phyloP scores from a whole-genome alignment of 2,329 filamentous ascomycete species.

The Sclerotinia glacialis region DNA sequence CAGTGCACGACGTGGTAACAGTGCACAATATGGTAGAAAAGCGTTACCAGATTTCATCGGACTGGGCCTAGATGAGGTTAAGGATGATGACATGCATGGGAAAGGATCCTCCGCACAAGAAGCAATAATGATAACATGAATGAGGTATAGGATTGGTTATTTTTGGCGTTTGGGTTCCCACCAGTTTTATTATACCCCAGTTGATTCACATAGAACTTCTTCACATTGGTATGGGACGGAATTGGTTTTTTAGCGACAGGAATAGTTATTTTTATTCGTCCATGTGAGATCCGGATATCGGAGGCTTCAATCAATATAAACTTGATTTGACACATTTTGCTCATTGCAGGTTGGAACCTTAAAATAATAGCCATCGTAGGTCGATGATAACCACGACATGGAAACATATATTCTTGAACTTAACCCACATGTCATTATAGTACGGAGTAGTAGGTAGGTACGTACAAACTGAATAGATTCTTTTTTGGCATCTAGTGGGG shows the following conservation, averaged over 20 bases:
- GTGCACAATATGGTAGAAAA: conserved; percentile 38
- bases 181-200: conserved; percentile 18
- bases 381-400: neutral
- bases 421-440: no score
- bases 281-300: neutral
- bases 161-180: conserved; percentile 6
- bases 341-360: neutral
- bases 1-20: conserved; percentile 37
- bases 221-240: neutral
- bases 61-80: conserved; percentile 37
- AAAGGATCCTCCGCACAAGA: no score
- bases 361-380: neutral
- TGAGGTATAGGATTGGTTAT: neutral
- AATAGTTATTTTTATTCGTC: neutral
- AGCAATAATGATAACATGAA: conserved; percentile 38
- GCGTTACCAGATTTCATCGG: conserved; percentile 37
- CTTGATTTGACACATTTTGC: neutral
- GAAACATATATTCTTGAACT: no score
- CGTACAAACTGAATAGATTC: no score
- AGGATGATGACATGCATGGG: conserved; percentile 34
- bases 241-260: neutral
- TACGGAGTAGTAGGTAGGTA: no score
- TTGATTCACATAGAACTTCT: conserved; percentile 7
- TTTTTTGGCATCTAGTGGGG: neutral
- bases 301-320: neutral